Conservation (phyloP, 768 basidiomycete species). For the Lentinula sp. region DNA sequence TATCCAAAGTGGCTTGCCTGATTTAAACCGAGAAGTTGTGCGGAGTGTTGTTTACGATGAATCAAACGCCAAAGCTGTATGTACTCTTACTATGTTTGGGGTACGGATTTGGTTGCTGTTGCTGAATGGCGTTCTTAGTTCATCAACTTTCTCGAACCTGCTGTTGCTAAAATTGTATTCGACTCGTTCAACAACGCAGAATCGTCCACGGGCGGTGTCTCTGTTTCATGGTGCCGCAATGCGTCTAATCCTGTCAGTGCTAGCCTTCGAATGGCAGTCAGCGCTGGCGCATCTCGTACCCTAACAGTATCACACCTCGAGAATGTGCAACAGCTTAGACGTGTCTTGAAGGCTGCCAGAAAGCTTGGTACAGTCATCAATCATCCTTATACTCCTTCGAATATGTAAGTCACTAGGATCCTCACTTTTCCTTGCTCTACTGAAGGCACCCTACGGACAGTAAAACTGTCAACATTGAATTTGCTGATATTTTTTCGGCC, state of each 20-base stretch:
- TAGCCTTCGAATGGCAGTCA: background rate
- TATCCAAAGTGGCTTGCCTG: background rate
- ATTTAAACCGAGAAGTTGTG: background rate
- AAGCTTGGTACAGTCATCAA: background rate
- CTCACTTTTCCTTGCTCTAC: background rate
- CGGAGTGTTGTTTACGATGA: background rate
- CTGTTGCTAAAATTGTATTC: background rate
- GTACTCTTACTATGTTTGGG: background rate
- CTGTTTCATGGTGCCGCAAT: background rate
- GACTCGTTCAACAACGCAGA: background rate
- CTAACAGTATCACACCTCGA: background rate
- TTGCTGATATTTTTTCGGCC: background rate
- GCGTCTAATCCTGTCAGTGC: background rate
- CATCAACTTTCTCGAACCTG: slow-evolving; percentile 3
- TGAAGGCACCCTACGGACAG: background rate
- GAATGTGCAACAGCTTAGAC: background rate
- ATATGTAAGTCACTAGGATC: background rate
- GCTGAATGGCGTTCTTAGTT: background rate
- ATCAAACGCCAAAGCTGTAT: background rate
- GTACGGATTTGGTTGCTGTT: background rate
- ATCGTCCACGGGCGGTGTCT: background rate
- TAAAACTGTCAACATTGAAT: slow-evolving; percentile 3
- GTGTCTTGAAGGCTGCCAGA: background rate
- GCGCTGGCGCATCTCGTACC: background rate
- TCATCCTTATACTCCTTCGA: background rate